Base-by-base conservation (phyloP, 73 alveolate species). In the Blepharisma japonicum region DNA sequence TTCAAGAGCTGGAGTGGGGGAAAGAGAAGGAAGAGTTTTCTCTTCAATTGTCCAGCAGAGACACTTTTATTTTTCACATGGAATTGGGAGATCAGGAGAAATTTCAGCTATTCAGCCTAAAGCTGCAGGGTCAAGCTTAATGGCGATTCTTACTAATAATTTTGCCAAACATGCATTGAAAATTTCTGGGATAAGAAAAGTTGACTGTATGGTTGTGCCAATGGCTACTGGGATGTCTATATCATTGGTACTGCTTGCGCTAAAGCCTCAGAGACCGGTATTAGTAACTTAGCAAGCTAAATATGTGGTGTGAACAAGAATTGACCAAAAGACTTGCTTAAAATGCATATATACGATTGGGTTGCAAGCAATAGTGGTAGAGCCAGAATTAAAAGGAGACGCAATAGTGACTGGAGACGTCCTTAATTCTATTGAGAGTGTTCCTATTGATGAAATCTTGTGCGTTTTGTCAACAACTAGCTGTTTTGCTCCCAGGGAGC, bases 111-210 rank as follows among this genome's bases (percentile, higher is more conserved):
- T 92, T 49, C 93, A 97, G 80, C 99, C 99, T 23, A 97, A 97
- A 82, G 99, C 99, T 6, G 96, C 97, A 20, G 99, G 99, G 51
- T 94, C 98, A 21, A 92, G 99, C 32, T 88, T 96, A 48, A 83
- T 97, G 42, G 93, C 89, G 25, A 94, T 96, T 83, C 91, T 94
- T 71, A 81, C 90, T 38, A 61, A 72, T 5, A 42, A 20, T 9
- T 45, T 86, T 5, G 84, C 80, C 7, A 83, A 83, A 70, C 87
- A 86, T 56, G 87, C 90, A 6, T 8, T 84, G 77, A 56, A 56
- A 79, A 38, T 77, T 21, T 76, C 86, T 68, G 86, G 89, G 71
- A 81, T 87, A 68, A 77, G 67, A 68, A 55, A 81, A 79, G 56
- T 71, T 77, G 21, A 71, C 68, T 50, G 94, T 83, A 18, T 92